Evolutionary conservation across 108 stramenopile species (phyloP).

Genomic region (Skeletonema marinoi): DNA sequence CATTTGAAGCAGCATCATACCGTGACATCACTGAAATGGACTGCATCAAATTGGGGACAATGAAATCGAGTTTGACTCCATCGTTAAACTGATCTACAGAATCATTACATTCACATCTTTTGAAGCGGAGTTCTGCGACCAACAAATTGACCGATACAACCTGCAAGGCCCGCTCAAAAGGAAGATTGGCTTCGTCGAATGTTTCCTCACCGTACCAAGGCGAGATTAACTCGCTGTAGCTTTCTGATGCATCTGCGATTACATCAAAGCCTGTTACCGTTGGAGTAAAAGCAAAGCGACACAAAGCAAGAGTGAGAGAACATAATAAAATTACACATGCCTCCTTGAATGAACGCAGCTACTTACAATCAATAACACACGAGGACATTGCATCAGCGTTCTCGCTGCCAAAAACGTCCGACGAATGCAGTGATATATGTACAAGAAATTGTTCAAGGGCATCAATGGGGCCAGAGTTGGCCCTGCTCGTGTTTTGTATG

Average conservation of each 20-base stretch:
- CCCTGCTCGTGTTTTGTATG: constrained; percentile 40
- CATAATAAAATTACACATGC: background rate
- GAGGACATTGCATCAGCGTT: constrained; percentile 48
- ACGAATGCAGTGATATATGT: constrained; percentile 63
- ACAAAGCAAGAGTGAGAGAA: background rate
- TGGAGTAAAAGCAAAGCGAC: background rate
- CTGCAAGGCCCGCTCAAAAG: constrained; percentile 23
- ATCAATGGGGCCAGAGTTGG: constrained; percentile 68
- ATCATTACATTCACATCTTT: constrained; percentile 58
- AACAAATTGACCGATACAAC: constrained; percentile 73
- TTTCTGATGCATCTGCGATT: constrained; percentile 1
- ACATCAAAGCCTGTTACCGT: constrained; percentile 34
- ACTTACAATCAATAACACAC: constrained; percentile 66
- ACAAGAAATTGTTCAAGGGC: constrained; percentile 56
- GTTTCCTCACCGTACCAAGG: constrained; percentile 28
- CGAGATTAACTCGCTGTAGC: background rate
- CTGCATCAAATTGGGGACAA: constrained; percentile 60
- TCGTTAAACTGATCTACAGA: constrained; percentile 58
- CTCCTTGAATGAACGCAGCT: background rate
- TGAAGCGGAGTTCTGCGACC: constrained; percentile 68
- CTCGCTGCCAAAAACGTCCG: constrained; percentile 60
- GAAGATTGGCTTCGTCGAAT: background rate
- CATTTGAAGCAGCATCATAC: background rate
- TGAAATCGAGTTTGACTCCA: constrained; percentile 42
- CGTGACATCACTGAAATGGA: constrained; percentile 26